These are phyloP conservation scores for Corynascus novoguineensis DNA, from an alignment of 495 filamentous ascomycete genomes.

Conservation along the genomic window DNA sequence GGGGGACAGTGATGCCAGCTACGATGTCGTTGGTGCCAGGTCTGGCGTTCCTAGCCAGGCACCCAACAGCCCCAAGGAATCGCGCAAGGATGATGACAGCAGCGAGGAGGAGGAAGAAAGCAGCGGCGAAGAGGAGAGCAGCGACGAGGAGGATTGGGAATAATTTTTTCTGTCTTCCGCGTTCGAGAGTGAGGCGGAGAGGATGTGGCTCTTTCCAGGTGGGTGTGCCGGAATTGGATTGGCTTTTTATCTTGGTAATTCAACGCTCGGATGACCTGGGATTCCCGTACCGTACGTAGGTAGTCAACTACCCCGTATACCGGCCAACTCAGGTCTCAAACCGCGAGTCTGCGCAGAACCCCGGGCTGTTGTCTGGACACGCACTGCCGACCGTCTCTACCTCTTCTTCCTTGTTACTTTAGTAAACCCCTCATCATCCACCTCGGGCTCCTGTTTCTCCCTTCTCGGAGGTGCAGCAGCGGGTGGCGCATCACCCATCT, in stretches of 20 bases:
- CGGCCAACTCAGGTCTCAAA: neutral
- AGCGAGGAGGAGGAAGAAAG: slow-evolving; percentile 12
- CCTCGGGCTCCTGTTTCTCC: slow-evolving; percentile 64
- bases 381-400: slow-evolving; percentile 18
- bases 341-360: neutral
- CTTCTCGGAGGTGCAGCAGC: slow-evolving; percentile 52
- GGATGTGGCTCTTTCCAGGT: neutral
- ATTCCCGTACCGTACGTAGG: neutral
- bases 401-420: slow-evolving; percentile 74
- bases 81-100: slow-evolving; percentile 38
- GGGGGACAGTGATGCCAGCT: slow-evolving; percentile 85
- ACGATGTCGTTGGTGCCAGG: slow-evolving; percentile 71
- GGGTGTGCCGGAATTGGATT: slow-evolving; percentile 8
- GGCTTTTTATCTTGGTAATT: neutral
- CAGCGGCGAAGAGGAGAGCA: slow-evolving; percentile 40
- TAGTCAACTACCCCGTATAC: neutral
- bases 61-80: slow-evolving; percentile 60
- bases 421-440: slow-evolving; percentile 95
- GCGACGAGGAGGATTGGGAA: slow-evolving; percentile 73
- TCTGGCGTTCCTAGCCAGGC: slow-evolving; percentile 78
- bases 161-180: slow-evolving; percentile 33
- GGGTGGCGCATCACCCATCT: slow-evolving; percentile 69
- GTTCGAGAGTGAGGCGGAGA: neutral
- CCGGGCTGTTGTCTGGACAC: neutral
- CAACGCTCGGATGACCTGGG: neutral